Percentiles rank a stretch among this genome's conserved stretches.
phyloP scores from a whole-genome alignment of 176 grass and related monocot genomes.

The Eragrostis curvula region DNA sequence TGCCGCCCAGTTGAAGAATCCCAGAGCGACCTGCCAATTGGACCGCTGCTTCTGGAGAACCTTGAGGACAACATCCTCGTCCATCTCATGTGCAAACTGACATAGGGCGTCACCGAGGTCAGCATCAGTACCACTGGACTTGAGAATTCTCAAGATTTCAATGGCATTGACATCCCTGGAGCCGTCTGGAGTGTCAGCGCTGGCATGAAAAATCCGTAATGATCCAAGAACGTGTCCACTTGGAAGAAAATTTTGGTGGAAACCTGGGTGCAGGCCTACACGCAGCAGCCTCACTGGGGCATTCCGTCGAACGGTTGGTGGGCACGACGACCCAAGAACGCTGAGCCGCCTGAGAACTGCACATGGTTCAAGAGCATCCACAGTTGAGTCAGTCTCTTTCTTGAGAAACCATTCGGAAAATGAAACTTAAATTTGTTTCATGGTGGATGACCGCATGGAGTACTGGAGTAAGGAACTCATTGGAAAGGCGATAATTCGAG shows the following conservation, averaged over 20 bases:
- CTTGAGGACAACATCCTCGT: slow-evolving; percentile 55
- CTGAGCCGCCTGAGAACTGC: slow-evolving; percentile 20
- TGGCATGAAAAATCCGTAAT: slow-evolving; percentile 9
- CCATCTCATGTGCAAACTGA: slow-evolving; percentile 38
- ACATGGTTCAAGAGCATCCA: not conserved
- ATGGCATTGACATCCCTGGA: not conserved
- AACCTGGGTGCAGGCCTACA: not conserved
- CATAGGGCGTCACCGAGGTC: slow-evolving; percentile 32
- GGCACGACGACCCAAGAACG: not conserved
- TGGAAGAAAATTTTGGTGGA: not conserved
- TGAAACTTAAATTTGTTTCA: not conserved
- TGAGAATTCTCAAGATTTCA: slow-evolving; percentile 48
- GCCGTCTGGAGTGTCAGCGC: not conserved
- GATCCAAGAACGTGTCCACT: not conserved
- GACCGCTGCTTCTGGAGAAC: slow-evolving; percentile 63
- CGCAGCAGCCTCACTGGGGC: not conserved
- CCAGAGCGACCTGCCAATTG: slow-evolving; percentile 59
- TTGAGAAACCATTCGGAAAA: not conserved
- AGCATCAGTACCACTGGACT: not conserved
- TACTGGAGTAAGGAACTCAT: not conserved
- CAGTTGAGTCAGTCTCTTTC: not conserved
- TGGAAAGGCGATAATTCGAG: not conserved
- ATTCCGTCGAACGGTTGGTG: slow-evolving; percentile 36
- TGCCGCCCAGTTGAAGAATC: slow-evolving; percentile 66
- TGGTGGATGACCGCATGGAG: not conserved